These are phyloP conservation scores for Gossypium davidsonii DNA, from an alignment of 441 rosid genomes.

Conservation along the genomic window DNA sequence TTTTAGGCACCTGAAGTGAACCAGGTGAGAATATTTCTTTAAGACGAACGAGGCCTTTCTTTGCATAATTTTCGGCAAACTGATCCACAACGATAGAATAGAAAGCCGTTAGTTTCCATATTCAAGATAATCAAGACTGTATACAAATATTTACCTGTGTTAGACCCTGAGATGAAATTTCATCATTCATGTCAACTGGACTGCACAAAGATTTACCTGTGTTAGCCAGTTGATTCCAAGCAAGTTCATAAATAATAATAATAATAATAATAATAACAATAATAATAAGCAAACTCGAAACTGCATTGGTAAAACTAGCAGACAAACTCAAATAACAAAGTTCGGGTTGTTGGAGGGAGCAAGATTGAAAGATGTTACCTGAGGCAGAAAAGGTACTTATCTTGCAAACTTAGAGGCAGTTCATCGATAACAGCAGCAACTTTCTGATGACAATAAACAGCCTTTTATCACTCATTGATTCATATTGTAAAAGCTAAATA, in stretches of 20 bases:
- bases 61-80: slow-evolving; percentile 71
- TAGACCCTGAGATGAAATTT: slow-evolving; percentile 75
- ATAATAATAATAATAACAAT: neutral
- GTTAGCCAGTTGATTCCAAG: neutral
- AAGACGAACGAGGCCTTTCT: slow-evolving; percentile 61
- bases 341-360: slow-evolving; percentile 1
- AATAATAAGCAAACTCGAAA: neutral
- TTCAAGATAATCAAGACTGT: slow-evolving; percentile 2
- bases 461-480: slow-evolving; percentile 18
- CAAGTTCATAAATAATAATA: too few species aligned
- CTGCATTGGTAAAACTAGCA: neutral
- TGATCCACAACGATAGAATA: slow-evolving; percentile 21
- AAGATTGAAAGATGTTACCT: slow-evolving; percentile 37
- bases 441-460: slow-evolving; percentile 42
- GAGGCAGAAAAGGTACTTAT: slow-evolving; percentile 76
- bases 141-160: slow-evolving; percentile 50
- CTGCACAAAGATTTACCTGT: slow-evolving; percentile 36
- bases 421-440: slow-evolving; percentile 66
- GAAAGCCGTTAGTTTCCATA: slow-evolving; percentile 7
- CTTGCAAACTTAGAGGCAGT: slow-evolving; percentile 65
- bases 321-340: neutral
- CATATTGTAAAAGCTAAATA: neutral
- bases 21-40: slow-evolving; percentile 71
- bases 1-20: slow-evolving; percentile 63
- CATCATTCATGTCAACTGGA: slow-evolving; percentile 70